Percentiles rank a stretch among this genome's conserved stretches.
phyloP scores from a whole-genome alignment of 2,329 filamentous ascomycete species.

The Trichoderma arundinaceum region DNA sequence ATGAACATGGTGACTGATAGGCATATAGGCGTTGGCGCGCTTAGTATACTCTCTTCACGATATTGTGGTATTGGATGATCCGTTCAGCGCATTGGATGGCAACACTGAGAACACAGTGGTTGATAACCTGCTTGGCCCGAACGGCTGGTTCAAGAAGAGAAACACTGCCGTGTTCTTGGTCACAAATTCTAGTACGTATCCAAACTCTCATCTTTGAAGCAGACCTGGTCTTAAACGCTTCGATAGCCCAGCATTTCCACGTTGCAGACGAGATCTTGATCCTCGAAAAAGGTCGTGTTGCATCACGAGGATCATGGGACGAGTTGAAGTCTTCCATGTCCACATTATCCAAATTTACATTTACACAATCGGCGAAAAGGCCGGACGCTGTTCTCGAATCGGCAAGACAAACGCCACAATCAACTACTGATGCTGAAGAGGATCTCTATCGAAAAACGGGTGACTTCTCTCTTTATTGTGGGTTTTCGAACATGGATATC shows the following conservation, averaged over 20 bases:
- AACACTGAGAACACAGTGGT: conserved; percentile 33
- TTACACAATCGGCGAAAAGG: background rate
- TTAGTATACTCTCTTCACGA: conserved; percentile 28
- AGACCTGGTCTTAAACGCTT: background rate
- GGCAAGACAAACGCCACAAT: background rate
- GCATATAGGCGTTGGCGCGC: conserved; percentile 32
- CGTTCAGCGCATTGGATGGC: conserved; percentile 35
- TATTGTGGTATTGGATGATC: conserved; percentile 34
- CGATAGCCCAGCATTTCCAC: conserved; percentile 44
- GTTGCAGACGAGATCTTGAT: conserved; percentile 51
- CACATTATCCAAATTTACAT: conserved; percentile 25
- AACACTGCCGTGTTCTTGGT: conserved; percentile 44
- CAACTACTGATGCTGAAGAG: background rate
- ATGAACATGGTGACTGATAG: background rate
- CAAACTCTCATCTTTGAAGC: too few species aligned
- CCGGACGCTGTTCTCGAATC: background rate
- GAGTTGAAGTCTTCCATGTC: background rate
- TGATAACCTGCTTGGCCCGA: conserved; percentile 31
- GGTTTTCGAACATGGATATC: background rate
- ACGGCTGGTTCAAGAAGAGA: conserved; percentile 40
- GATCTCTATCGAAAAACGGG: conserved; percentile 38
- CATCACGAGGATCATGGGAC: conserved; percentile 48
- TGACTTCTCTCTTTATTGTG: conserved; percentile 47
- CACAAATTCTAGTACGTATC: conserved; percentile 37
- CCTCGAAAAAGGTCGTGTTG: conserved; percentile 45